A percentile compares a stretch with the other conserved stretches of the same genome.
These are phyloP conservation scores for Bocquillonia castaneifolia DNA, from an alignment of 441 rosid genomes.

Conservation along the genomic window DNA sequence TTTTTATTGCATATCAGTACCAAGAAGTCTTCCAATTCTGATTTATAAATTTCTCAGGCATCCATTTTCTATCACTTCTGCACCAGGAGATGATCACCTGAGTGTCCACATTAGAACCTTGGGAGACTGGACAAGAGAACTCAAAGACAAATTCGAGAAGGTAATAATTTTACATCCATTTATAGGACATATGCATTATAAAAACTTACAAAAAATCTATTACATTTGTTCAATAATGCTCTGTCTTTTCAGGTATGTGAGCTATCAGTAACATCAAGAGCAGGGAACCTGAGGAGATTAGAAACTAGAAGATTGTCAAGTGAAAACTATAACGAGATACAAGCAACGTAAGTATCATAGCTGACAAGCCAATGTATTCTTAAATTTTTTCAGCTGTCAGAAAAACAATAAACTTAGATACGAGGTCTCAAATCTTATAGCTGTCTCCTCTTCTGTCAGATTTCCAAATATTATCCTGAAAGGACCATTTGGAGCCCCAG, in stretches of 20 bases:
- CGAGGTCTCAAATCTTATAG: no score
- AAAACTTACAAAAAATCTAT: no score
- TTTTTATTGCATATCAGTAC: not conserved
- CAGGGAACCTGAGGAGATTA: slow-evolving; percentile 52
- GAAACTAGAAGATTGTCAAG: slow-evolving; percentile 54
- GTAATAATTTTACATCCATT: slow-evolving; percentile 34
- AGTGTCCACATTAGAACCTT: slow-evolving; percentile 82
- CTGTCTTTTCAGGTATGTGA: slow-evolving; percentile 54
- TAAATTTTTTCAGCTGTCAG: not conserved
- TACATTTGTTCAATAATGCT: not conserved
- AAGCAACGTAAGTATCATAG: slow-evolving; percentile 38
- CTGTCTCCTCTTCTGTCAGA: slow-evolving; percentile 29
- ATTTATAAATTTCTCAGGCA: slow-evolving; percentile 58
- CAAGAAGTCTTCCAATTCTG: not conserved
- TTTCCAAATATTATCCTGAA: slow-evolving; percentile 65
- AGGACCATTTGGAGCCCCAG: slow-evolving; percentile 96
- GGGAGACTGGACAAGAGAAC: slow-evolving; percentile 92
- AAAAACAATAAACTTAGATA: no score
- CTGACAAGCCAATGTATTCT: not conserved
- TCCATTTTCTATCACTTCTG: slow-evolving; percentile 92
- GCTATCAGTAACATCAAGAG: slow-evolving; percentile 31
- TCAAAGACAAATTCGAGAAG: slow-evolving; percentile 53
- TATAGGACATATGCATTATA: no score
- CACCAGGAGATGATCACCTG: slow-evolving; percentile 78
- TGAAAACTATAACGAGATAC: slow-evolving; percentile 42